phyloP scores from a whole-genome alignment of 73 alveolate genomes.

The Paramecium octaurelia region DNA sequence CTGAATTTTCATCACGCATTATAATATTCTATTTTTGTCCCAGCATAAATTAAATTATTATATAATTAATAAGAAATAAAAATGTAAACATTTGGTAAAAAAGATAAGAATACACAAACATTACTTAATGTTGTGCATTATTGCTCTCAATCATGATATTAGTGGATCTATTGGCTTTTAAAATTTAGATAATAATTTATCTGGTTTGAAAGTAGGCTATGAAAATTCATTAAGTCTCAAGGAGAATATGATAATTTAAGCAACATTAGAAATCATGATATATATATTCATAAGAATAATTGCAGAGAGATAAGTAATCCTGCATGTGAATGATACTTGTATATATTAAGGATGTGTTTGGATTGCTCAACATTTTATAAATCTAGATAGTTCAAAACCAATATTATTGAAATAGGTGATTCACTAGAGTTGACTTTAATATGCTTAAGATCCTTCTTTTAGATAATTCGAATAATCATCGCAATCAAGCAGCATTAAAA shows the following conservation, averaged over 20 bases:
- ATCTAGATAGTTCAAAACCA: background rate
- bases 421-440: background rate
- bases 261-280: background rate
- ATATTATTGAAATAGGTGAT: background rate
- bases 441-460: background rate
- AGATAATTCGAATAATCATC: background rate
- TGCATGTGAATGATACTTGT: background rate
- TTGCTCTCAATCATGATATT: background rate
- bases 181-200: background rate
- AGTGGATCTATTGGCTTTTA: background rate
- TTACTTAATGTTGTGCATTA: constrained; percentile 1
- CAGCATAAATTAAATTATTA: too few species aligned
- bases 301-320: background rate
- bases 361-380: background rate
- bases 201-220: background rate
- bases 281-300: background rate
- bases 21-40: too few species aligned
- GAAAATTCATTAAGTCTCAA: background rate
- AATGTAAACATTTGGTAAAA: background rate
- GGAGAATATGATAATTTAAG: background rate
- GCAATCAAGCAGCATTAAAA: background rate
- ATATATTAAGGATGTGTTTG: background rate
- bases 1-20: too few species aligned
- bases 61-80: background rate
- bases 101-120: background rate